Evolutionary conservation across 371 early-diverging fungal genomes (phyloP).

Genomic region (Caulochytrium protostelioides): DNA sequence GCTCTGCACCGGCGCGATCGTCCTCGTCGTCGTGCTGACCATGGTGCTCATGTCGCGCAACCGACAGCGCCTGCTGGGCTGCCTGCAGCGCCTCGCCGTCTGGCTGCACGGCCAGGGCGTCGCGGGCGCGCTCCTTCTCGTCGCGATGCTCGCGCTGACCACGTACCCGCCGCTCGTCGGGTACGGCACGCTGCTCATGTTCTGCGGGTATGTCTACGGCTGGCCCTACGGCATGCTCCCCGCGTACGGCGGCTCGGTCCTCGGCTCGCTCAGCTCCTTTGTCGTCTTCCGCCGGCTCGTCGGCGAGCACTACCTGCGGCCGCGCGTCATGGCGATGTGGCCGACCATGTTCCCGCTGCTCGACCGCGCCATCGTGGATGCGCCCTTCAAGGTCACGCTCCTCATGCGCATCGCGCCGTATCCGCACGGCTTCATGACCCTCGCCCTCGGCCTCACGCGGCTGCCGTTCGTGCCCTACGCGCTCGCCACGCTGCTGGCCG

Average conservation of each 20-base stretch:
- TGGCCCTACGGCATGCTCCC: slow-evolving; percentile 33
- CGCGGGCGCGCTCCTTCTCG: slow-evolving; percentile 2
- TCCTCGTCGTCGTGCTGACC: no score
- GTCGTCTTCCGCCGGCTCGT: slow-evolving; percentile 28
- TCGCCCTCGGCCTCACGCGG: slow-evolving; percentile 37
- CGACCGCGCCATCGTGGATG: slow-evolving; percentile 40
- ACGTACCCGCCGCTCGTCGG: slow-evolving; percentile 47
- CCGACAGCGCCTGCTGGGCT: no score
- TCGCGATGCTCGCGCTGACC: slow-evolving; percentile 17
- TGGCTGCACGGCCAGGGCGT: no score
- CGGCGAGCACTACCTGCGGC: slow-evolving; percentile 19
- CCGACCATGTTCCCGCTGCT: no score
- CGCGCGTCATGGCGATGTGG: background rate
- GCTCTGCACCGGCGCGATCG: no score
- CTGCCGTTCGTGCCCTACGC: slow-evolving; percentile 30
- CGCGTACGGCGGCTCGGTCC: slow-evolving; percentile 31
- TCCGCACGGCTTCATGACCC: slow-evolving; percentile 48
- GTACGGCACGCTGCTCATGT: slow-evolving; percentile 35
- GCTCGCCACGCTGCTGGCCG: slow-evolving; percentile 38
- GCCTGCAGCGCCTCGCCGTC: no score
- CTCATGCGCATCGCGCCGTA: slow-evolving; percentile 54
- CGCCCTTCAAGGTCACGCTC: slow-evolving; percentile 36
- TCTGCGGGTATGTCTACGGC: slow-evolving; percentile 45
- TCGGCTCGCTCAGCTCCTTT: slow-evolving; percentile 40
- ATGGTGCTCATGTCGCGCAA: no score